phyloP scores from a whole-genome alignment of 169 alveolate species.

The Cryptosporidium felis region DNA sequence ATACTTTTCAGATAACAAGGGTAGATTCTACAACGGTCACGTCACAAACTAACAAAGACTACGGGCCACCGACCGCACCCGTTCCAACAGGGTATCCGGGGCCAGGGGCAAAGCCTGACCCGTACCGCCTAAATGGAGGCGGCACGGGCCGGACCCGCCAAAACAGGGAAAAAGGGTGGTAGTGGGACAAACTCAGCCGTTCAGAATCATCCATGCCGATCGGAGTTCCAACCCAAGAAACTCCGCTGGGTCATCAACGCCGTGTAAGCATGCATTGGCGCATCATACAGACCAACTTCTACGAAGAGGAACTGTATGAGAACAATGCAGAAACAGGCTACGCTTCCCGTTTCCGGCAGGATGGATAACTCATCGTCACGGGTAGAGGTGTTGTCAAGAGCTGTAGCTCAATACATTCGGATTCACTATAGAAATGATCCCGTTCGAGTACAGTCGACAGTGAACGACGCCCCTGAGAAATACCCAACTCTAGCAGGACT shows the following conservation, averaged over 20 bases:
- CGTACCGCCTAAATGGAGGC: too few relatives aligned
- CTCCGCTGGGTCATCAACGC: conserved; percentile 64
- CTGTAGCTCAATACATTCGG: conserved; percentile 81
- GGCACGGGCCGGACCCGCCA: too few relatives aligned
- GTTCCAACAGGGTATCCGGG: too few relatives aligned
- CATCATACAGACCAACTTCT: background rate
- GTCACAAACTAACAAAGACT: too few relatives aligned
- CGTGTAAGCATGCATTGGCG: conserved; percentile 24
- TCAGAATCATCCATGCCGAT: conserved; percentile 72
- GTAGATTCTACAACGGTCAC: too few relatives aligned
- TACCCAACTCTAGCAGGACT: background rate
- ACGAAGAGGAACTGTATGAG: background rate
- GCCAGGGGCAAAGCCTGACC: too few relatives aligned
- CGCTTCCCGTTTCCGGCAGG: conserved; percentile 79
- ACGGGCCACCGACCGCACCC: too few relatives aligned
- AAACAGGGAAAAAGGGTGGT: too few relatives aligned
- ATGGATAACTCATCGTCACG: conserved; percentile 84
- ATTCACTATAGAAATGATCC: conserved; percentile 86
- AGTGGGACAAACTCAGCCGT: too few relatives aligned
- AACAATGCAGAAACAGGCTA: conserved; percentile 25
- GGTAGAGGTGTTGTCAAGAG: conserved; percentile 84
- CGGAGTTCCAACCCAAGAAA: conserved; percentile 42
- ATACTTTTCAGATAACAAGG: too few relatives aligned
- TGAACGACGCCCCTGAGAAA: background rate
- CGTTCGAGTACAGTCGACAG: conserved; percentile 87